Percentiles rank a stretch among this genome's conserved stretches.
phyloP scores from a whole-genome alignment of 208 protist genomes.

The Leishmania aethiopica region DNA sequence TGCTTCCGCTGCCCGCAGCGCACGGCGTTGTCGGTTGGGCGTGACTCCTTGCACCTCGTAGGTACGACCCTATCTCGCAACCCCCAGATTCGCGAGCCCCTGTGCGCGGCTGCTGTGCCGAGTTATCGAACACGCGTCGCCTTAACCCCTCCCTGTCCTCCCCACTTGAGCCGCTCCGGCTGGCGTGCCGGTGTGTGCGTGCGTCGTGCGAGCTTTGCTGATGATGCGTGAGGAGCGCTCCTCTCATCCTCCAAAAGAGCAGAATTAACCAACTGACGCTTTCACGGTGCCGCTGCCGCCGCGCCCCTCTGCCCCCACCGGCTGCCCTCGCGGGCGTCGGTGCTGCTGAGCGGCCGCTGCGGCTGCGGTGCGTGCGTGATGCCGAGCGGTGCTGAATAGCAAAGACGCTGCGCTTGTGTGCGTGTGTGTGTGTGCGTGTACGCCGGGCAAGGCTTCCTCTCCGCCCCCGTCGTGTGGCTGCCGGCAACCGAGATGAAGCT shows the following conservation, averaged over 20 bases:
- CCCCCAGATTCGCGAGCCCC: conserved; percentile 23
- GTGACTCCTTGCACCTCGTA: conserved; percentile 20
- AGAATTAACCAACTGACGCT: conserved; percentile 51
- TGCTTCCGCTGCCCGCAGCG: background rate
- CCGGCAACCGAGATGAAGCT: conserved; percentile 51
- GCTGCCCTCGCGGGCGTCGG: conserved; percentile 11
- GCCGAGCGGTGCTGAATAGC: conserved; percentile 34
- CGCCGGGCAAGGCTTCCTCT: background rate
- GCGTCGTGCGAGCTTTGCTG: conserved; percentile 5
- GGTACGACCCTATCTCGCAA: conserved; percentile 51
- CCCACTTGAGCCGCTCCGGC: no score
- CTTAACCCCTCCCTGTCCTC: background rate
- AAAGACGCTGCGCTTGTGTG: background rate
- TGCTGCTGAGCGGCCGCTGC: background rate
- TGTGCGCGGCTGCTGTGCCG: background rate
- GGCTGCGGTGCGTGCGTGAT: conserved; percentile 18
- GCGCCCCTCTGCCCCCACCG: background rate
- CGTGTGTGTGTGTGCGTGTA: background rate
- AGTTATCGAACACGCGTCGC: no score
- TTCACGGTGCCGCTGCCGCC: background rate
- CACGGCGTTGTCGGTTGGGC: conserved; percentile 55
- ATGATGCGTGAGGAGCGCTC: conserved; percentile 58
- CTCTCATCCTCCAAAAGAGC: conserved; percentile 39
- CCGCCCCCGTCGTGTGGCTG: background rate
- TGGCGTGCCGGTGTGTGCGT: background rate